Evolutionary conservation across 1,139 yeast genomes (phyloP).

Genomic region (Schizosaccharomyces versatilis): DNA sequence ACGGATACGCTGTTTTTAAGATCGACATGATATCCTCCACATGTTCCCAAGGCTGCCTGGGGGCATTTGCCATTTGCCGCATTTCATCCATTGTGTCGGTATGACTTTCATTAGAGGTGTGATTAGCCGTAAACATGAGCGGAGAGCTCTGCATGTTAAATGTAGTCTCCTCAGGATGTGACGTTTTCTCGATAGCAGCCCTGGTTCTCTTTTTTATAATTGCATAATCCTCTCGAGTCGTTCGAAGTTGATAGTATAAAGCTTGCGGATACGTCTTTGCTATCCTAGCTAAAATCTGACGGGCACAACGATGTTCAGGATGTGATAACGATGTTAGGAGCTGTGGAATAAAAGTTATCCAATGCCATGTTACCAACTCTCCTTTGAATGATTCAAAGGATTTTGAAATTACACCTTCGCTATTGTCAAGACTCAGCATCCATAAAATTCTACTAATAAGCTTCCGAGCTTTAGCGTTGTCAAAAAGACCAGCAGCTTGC

Average conservation of each 20-base stretch:
- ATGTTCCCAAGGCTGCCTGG: constrained; percentile 39
- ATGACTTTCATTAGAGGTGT: neutral
- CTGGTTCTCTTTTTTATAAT: constrained; percentile 63
- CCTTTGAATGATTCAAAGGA: constrained; percentile 88
- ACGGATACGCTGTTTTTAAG: constrained; percentile 85
- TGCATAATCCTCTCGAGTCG: constrained; percentile 82
- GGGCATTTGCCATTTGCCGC: neutral
- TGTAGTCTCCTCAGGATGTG: neutral
- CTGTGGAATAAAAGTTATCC: constrained; percentile 95
- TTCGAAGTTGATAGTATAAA: constrained; percentile 79
- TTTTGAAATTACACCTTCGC: constrained; percentile 54
- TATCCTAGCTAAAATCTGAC: constrained; percentile 68
- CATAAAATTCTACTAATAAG: constrained; percentile 75
- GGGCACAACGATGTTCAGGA: constrained; percentile 70
- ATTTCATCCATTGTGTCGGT: no score
- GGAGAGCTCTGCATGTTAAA: neutral
- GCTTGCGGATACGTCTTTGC: constrained; percentile 97
- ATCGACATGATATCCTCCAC: constrained; percentile 91
- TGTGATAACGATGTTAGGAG: constrained; percentile 72
- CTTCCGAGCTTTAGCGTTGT: constrained; percentile 75
- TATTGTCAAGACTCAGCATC: constrained; percentile 81
- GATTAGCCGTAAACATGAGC: neutral
- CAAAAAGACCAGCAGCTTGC: constrained; percentile 92
- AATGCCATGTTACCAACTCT: constrained; percentile 96
- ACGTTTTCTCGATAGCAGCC: constrained; percentile 31